These are phyloP conservation scores for Pleurotus djamor DNA, from an alignment of 768 basidiomycete genomes.

Conservation along the genomic window DNA sequence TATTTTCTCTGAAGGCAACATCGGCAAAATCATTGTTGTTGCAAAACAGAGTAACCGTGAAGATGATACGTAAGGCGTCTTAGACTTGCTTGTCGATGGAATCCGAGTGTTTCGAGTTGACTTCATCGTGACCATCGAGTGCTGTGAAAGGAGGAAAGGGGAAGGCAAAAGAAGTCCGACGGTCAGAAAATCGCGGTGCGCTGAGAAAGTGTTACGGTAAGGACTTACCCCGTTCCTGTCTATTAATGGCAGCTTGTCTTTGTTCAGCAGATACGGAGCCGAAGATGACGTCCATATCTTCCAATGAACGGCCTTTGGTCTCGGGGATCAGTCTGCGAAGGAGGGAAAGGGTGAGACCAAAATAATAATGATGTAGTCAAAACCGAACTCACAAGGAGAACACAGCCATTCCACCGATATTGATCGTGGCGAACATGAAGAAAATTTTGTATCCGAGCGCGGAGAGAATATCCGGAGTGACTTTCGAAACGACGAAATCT, in stretches of 20 bases:
- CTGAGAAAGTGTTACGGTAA: too few species aligned
- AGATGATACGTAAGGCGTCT: too few species aligned
- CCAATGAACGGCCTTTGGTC: slow-evolving; percentile 56
- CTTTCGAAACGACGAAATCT: slow-evolving; percentile 75
- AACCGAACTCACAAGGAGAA: slow-evolving; percentile 55
- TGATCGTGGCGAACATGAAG: slow-evolving; percentile 74
- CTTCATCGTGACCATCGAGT: not conserved
- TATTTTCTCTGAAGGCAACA: too few species aligned
- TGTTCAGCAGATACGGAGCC: slow-evolving; percentile 55
- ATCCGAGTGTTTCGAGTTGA: not conserved
- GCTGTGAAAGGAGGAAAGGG: not conserved
- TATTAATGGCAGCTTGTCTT: slow-evolving; percentile 51
- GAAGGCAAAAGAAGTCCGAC: not conserved
- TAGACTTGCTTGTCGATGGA: not conserved
- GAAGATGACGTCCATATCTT: slow-evolving; percentile 53
- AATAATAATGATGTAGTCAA: not conserved
- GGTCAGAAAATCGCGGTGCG: too few species aligned
- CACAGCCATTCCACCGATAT: slow-evolving; percentile 67
- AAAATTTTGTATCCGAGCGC: slow-evolving; percentile 73
- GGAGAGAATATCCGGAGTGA: slow-evolving; percentile 62
- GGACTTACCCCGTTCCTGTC: slow-evolving; percentile 34
- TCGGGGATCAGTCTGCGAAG: slow-evolving; percentile 52
- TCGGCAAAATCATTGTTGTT: too few species aligned
- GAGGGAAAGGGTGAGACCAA: not conserved
- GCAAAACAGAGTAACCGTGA: too few species aligned